These are phyloP conservation scores for Gossypium aridum DNA, from an alignment of 441 rosid genomes.

Conservation along the genomic window DNA sequence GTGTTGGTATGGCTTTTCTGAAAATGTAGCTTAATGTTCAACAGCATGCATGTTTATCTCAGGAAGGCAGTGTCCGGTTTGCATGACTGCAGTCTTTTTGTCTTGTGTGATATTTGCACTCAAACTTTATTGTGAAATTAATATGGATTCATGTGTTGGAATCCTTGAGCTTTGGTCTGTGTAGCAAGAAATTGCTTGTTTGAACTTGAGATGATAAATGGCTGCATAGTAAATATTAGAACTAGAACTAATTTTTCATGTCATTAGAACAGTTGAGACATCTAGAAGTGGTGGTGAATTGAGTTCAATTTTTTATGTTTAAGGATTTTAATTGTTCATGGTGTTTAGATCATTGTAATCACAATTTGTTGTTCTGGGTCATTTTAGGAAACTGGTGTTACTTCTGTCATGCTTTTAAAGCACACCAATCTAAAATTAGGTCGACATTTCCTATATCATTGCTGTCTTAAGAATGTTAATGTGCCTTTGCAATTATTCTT, in stretches of 20 bases:
- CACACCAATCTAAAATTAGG: background rate
- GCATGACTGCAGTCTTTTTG: background rate
- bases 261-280: background rate
- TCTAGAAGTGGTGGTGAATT: background rate
- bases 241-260: background rate
- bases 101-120: background rate
- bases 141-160: background rate
- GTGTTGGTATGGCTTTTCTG: background rate
- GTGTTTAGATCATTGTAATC: background rate
- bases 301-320: background rate
- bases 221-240: background rate
- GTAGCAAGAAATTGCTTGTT: constrained; percentile 2
- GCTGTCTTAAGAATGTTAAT: background rate
- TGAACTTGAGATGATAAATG: background rate
- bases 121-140: background rate
- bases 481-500: background rate
- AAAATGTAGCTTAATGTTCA: background rate
- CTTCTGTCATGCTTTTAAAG: background rate
- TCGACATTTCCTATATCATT: background rate
- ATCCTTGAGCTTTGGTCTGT: background rate
- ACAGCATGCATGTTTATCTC: background rate
- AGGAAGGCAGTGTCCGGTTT: background rate
- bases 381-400: background rate
- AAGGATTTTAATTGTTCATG: background rate
- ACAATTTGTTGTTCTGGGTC: background rate